Evolutionary conservation across 1,139 yeast genomes (phyloP).

Genomic region (Taiozyma sp.): DNA sequence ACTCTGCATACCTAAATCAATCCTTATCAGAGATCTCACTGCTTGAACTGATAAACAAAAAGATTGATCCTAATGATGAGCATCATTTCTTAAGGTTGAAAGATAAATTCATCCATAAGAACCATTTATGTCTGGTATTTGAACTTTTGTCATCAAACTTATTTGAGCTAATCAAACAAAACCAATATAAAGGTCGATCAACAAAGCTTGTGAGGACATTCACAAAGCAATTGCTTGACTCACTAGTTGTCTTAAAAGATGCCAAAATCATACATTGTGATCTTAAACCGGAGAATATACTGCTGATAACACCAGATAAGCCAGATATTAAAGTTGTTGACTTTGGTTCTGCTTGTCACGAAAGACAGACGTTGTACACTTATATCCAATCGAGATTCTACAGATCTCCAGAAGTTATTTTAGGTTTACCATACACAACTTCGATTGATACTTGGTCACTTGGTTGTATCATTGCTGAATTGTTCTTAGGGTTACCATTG

Average conservation of each 20-base stretch:
- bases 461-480: slow-evolving; percentile 94
- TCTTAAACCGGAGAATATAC: slow-evolving; percentile 91
- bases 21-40: slow-evolving; percentile 87
- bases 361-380: slow-evolving; percentile 83
- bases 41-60: slow-evolving; percentile 72
- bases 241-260: slow-evolving; percentile 74
- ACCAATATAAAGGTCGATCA: slow-evolving; percentile 87
- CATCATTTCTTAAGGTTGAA: slow-evolving; percentile 73
- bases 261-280: slow-evolving; percentile 93
- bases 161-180: slow-evolving; percentile 88
- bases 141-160: slow-evolving; percentile 85
- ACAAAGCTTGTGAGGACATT: slow-evolving; percentile 76
- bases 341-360: slow-evolving; percentile 96
- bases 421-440: slow-evolving; percentile 88
- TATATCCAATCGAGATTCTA: slow-evolving; percentile 95
- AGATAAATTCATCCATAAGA: slow-evolving; percentile 90
- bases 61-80: slow-evolving; percentile 62
- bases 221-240: slow-evolving; percentile 75
- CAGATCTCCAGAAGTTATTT: slow-evolving; percentile 90
- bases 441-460: slow-evolving; percentile 98
- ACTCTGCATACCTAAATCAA: slow-evolving; percentile 89
- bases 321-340: slow-evolving; percentile 93
- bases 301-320: slow-evolving; percentile 74
- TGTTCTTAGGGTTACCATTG: slow-evolving; percentile 88
- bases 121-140: slow-evolving; percentile 89